A percentile compares a stretch with the other conserved stretches of the same genome.
phyloP scores from a whole-genome alignment of 2,329 filamentous ascomycete species.

The Fusarium sp. region DNA sequence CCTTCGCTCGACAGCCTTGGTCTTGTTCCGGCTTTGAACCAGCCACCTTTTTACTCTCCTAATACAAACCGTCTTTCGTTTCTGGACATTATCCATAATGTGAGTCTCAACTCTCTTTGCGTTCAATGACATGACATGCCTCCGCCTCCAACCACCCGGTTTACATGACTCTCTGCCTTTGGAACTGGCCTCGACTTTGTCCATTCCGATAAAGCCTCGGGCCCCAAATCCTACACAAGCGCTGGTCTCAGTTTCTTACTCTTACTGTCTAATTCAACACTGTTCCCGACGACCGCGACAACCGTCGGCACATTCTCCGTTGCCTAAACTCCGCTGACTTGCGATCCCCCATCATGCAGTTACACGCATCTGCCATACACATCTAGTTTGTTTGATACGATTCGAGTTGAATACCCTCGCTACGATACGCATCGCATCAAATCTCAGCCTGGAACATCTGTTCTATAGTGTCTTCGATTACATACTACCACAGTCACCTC shows the following conservation, averaged over 20 bases:
- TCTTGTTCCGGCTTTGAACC: constrained; percentile 42
- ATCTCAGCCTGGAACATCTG: constrained; percentile 41
- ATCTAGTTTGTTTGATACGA: constrained; percentile 45
- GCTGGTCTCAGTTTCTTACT: constrained; percentile 17
- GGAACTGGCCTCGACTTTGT: constrained; percentile 21
- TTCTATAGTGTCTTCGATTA: constrained; percentile 29
- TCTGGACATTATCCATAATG: constrained; percentile 52
- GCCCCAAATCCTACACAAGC: constrained; percentile 24
- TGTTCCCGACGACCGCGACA: constrained; percentile 30
- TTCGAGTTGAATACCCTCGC: constrained; percentile 44
- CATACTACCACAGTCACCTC: constrained; percentile 17
- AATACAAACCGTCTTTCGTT: constrained; percentile 47
- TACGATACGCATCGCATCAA: constrained; percentile 30
- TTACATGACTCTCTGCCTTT: constrained; percentile 26
- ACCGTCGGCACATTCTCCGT: constrained; percentile 28
- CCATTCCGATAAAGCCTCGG: constrained; percentile 42
- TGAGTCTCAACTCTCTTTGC: constrained; percentile 53
- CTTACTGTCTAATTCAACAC: constrained; percentile 8
- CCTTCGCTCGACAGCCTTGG: constrained; percentile 42
- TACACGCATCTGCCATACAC: constrained; percentile 43
- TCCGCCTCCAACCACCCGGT: constrained; percentile 49
- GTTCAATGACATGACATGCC: constrained; percentile 46
- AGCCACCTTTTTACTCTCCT: constrained; percentile 45
- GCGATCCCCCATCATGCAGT: constrained; percentile 48
- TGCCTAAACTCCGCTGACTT: constrained; percentile 39